phyloP scores from a whole-genome alignment of 2,329 filamentous ascomycete species.

The Fusarium dlaminii region DNA sequence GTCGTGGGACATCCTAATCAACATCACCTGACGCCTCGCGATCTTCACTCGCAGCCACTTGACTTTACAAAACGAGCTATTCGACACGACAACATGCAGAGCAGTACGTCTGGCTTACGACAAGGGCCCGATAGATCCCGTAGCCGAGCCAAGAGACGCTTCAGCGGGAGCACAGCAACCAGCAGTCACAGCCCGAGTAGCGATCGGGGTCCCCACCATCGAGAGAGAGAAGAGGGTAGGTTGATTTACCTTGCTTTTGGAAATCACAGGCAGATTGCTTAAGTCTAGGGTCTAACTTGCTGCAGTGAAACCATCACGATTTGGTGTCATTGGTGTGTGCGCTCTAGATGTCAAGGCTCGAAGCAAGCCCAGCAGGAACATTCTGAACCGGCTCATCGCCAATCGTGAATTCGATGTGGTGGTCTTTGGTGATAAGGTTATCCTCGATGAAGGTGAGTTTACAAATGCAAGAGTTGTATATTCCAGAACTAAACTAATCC shows the following conservation, averaged over 20 bases:
- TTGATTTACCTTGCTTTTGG: constrained; percentile 4
- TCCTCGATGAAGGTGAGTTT: constrained; percentile 82
- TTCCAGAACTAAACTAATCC: constrained; percentile 20
- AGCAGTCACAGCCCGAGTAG: constrained; percentile 84
- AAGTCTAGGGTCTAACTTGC: constrained; percentile 41
- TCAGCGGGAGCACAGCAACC: constrained; percentile 83
- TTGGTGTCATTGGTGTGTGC: constrained; percentile 87
- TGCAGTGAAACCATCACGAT: constrained; percentile 65
- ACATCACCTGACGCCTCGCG: constrained; percentile 59
- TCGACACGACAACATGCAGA: constrained; percentile 48
- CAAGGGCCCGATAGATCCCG: constrained; percentile 66
- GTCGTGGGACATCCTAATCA: constrained; percentile 46
- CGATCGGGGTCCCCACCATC: constrained; percentile 66
- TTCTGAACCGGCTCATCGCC: constrained; percentile 88
- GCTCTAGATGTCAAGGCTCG: constrained; percentile 94
- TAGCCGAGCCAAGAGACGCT: constrained; percentile 76
- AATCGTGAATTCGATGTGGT: constrained; percentile 95
- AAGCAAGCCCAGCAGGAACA: constrained; percentile 96
- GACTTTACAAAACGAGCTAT: constrained; percentile 59
- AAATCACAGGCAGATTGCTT: neutral
- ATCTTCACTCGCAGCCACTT: constrained; percentile 51
- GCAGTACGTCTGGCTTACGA: constrained; percentile 49
- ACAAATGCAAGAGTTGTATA: neutral
- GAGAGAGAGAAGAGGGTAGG: constrained; percentile 67
- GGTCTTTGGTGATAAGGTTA: constrained; percentile 98